phyloP scores from a whole-genome alignment of 345 rosid genomes.

The Syzygium aqueum region DNA sequence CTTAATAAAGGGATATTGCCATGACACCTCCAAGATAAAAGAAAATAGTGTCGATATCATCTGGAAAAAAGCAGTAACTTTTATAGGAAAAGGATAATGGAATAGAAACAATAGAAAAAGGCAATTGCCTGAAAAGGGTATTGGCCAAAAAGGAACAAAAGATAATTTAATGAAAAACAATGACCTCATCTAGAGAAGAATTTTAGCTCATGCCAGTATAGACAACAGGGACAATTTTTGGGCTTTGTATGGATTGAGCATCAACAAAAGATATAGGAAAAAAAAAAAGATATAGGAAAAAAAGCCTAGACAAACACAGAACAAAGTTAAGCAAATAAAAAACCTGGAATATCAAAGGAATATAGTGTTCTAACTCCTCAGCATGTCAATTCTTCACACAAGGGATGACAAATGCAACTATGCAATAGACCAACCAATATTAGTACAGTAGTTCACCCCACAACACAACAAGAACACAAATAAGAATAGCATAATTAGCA shows the following conservation, averaged over 20 bases:
- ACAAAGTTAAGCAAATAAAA: background rate
- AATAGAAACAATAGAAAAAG: background rate
- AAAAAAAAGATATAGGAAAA: background rate
- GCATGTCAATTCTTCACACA: background rate
- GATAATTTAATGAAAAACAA: background rate
- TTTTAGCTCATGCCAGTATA: background rate
- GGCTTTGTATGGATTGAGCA: background rate
- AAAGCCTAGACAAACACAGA: background rate
- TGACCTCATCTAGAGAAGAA: background rate
- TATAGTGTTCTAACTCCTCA: background rate
- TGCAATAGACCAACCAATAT: background rate
- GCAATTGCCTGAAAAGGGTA: background rate
- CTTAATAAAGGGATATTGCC: background rate
- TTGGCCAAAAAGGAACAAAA: background rate
- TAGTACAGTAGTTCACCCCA: background rate
- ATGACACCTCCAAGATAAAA: background rate
- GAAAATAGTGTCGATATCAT: background rate
- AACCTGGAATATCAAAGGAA: background rate
- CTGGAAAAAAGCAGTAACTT: constrained; percentile 3
- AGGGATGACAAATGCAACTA: background rate
- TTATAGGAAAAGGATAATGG: background rate
- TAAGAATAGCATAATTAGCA: background rate
- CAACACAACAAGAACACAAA: background rate
- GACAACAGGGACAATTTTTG: background rate
- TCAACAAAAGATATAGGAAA: background rate